Conservation (phyloP, 345 rosid species). For the Rubroshorea leprosula region DNA sequence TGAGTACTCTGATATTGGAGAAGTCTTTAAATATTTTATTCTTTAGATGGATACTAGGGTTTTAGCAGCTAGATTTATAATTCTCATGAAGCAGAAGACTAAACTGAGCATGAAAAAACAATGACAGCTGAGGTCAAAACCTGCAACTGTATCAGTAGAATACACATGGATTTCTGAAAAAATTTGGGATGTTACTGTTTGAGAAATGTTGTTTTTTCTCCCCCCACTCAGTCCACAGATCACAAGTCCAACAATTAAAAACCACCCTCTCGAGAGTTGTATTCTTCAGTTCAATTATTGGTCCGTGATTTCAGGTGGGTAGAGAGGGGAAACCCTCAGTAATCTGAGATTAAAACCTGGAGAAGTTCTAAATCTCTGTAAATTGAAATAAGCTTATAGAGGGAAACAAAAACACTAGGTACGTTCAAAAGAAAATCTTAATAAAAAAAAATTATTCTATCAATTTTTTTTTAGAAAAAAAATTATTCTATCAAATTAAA, state of each 20-base stretch:
- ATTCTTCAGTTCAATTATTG: constrained; percentile 23
- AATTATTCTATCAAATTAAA: no score
- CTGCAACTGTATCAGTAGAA: constrained; percentile 15
- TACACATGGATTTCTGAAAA: constrained; percentile 33
- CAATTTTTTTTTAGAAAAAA: no score
- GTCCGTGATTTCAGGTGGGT: constrained; percentile 26
- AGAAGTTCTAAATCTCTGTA: no score
- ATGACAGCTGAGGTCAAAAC: constrained; percentile 20
- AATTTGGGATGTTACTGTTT: constrained; percentile 6
- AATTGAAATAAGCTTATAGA: no score
- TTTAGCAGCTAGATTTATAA: background rate
- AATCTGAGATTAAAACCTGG: no score
- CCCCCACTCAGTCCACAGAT: constrained; percentile 22
- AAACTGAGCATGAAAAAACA: constrained; percentile 6
- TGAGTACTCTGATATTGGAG: background rate
- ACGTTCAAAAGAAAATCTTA: no score
- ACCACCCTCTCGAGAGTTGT: constrained; percentile 19
- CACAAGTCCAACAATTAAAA: constrained; percentile 26
- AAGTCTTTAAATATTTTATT: background rate
- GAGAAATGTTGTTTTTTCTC: constrained; percentile 8
- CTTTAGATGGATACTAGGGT: background rate
- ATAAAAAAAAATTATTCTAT: no score
- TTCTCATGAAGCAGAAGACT: constrained; percentile 1
- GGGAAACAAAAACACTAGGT: no score
- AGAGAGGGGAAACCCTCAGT: no score